Conservation (phyloP, 2,329 filamentous ascomycete genomes). For the Albophoma yamanashiensis region DNA sequence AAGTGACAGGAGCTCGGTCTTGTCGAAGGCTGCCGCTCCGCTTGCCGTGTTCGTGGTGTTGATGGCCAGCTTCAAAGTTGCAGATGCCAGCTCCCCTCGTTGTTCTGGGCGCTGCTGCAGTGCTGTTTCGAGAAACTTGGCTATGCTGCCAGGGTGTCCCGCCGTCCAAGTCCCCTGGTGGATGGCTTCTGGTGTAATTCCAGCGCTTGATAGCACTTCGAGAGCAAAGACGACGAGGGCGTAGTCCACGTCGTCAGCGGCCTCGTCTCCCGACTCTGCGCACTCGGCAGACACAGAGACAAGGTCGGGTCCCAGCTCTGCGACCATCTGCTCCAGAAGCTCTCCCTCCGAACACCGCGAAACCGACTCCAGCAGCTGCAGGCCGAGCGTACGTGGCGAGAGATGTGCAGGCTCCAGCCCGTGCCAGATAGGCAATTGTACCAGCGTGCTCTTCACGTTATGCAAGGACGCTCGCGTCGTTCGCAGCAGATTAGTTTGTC, state of each 20-base stretch:
- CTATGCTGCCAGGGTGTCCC: slow-evolving; percentile 16
- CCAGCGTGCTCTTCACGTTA: slow-evolving; percentile 41
- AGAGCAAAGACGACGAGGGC: slow-evolving; percentile 30
- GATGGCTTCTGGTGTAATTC: slow-evolving; percentile 9
- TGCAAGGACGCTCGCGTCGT: slow-evolving; percentile 46
- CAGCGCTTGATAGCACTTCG: slow-evolving; percentile 21
- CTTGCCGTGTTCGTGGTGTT: slow-evolving; percentile 79
- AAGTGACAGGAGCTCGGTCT: slow-evolving; percentile 40
- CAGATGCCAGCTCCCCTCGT: slow-evolving; percentile 14
- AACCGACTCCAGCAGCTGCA: slow-evolving; percentile 49
- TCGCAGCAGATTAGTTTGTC: slow-evolving; percentile 59
- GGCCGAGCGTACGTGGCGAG: slow-evolving; percentile 51
- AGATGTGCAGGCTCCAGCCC: slow-evolving; percentile 36
- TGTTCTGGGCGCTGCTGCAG: slow-evolving; percentile 19
- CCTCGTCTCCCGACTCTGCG: slow-evolving; percentile 4
- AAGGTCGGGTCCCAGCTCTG: slow-evolving; percentile 17
- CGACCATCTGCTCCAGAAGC: slow-evolving; percentile 16
- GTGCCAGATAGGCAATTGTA: slow-evolving; percentile 50
- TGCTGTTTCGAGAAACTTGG: slow-evolving; percentile 16
- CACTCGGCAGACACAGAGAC: slow-evolving; percentile 12
- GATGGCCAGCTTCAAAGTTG: slow-evolving; percentile 51
- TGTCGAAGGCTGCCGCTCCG: slow-evolving; percentile 59
- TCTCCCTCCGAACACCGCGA: slow-evolving; percentile 16
- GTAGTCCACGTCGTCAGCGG: slow-evolving; percentile 23
- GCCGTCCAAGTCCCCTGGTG: slow-evolving; percentile 11